phyloP scores from a whole-genome alignment of 106 monocot species.

The Dendrobium officinale region DNA sequence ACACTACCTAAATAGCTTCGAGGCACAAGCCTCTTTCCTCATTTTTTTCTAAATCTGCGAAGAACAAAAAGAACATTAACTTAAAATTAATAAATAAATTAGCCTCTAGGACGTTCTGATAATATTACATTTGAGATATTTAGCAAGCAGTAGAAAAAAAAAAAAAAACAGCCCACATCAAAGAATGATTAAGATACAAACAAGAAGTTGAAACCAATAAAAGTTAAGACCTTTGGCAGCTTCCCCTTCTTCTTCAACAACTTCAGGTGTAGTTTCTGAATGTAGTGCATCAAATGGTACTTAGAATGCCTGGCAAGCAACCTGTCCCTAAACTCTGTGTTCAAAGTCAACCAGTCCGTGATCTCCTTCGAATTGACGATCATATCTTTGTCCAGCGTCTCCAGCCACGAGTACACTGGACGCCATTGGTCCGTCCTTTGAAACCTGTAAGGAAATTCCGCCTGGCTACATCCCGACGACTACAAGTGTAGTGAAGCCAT shows the following conservation, averaged over 20 bases:
- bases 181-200: neutral
- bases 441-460: constrained; percentile 46
- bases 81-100: neutral
- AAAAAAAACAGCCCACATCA: neutral
- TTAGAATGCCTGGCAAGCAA: constrained; percentile 49
- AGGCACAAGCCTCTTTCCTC: neutral
- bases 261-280: constrained; percentile 69
- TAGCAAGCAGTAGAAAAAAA: neutral
- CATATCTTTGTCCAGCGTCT: constrained; percentile 45
- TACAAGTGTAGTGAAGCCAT: neutral
- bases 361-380: constrained; percentile 46
- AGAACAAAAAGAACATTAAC: neutral
- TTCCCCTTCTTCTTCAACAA: constrained; percentile 67
- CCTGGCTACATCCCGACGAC: constrained; percentile 6
- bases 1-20: no score
- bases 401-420: constrained; percentile 68
- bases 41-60: neutral
- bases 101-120: neutral
- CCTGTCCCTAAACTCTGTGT: constrained; percentile 37
- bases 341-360: constrained; percentile 49
- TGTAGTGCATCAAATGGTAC: constrained; percentile 75
- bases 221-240: constrained; percentile 42
- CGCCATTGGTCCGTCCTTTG: constrained; percentile 73
- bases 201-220: neutral
- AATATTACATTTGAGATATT: neutral